Base-by-base conservation (phyloP, 129 eudicot genomes). In the Tagetes patula region DNA sequence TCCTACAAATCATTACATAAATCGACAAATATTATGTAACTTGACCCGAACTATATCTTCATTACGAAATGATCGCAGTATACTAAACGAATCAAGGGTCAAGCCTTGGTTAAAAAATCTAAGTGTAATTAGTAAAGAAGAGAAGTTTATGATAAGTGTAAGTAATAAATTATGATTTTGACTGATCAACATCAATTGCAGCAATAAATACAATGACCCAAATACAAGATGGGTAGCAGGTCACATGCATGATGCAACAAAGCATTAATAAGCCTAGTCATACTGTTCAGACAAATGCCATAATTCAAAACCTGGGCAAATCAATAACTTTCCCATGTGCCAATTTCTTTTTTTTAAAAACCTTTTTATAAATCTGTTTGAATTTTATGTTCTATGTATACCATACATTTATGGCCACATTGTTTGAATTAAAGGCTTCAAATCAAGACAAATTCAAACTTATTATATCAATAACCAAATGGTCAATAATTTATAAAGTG, bases 231-330 rank as follows among this genome's bases (percentile, higher is more conserved):
- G 77, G 75, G 74, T 65, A 77, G 81, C 53, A 72, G 66, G 81
- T 69, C 85, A 80, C 82, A 78, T 81, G 88, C 85, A 77, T 73
- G 53, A 72, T 80, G 84, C 77, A 80, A 71, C 77, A 75, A 48
- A 9, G 79, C 76, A 80, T 73, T 73, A 72, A 79, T 49, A 78
- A 64, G 77, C 77, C 62, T 77, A 85, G 70, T 85, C 67, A 82
- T 82, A 82, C 62, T 69, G 39, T 73, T 76, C 53, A 79, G 84
- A 79, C 86, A 75, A 52, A 79, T 37, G 54, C 89, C 42, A 75
- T 82, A 79, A 75, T 70, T 82, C 72, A 72, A 66, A 77, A 70
- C 54, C 68, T 59, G 69, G 52, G 55, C 70, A 74, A 74, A 77
- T 81, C 70, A 72, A 82, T 72, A 71, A 72, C 85, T 72, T 60